Base-by-base conservation (phyloP, 495 filamentous ascomycete genomes). In the Aspergillus cavernicola region DNA sequence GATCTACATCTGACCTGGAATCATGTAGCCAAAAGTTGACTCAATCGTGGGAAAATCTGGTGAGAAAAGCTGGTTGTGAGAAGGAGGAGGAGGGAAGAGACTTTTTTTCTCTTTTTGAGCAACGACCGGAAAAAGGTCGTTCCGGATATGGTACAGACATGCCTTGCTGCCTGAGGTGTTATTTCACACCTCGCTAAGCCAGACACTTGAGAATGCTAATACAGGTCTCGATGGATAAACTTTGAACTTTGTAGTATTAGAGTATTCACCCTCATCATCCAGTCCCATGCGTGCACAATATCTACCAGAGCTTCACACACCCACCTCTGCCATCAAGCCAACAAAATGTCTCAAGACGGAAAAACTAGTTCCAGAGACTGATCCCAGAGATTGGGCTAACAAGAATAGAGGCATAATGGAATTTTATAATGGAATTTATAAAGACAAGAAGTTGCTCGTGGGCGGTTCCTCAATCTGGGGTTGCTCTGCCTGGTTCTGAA, bases 401-500 rank as follows among this genome's bases (percentile, higher is more conserved):
- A 33, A 33, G 4, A 33, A 33, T 33, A 33, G 4, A 40, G 11
- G 15, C 38, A 40, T 10, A n/a, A n/a, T n/a, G n/a, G n/a, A n/a
- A n/a, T n/a, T n/a, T n/a, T n/a, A n/a, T n/a, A n/a, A n/a, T n/a
- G n/a, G 23, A 28, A 42, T 36, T 26, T 15, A 47, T 47, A 47
- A 35, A 24, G 44, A 23, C 29, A 47, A 36, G 11, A 36, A 47
- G 33, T 47, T 47, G 42, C 16, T 54, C 11, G 52, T 29, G 11
- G 44, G 10, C 37, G 38, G 26, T 15, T 38, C 39, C 20, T 50
- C 53, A 11, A 42, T 9, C 28, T 49, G 44, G 16, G 26, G 12
- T 38, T 36, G 40, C 15, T 39, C 48, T 19, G 36, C 38, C 13
- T 50, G 53, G 7, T 12, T 36, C 45, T 55, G 57, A 12, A 20